Base-by-base conservation (phyloP, 129 eudicot genomes). In the Apium graveolens region DNA sequence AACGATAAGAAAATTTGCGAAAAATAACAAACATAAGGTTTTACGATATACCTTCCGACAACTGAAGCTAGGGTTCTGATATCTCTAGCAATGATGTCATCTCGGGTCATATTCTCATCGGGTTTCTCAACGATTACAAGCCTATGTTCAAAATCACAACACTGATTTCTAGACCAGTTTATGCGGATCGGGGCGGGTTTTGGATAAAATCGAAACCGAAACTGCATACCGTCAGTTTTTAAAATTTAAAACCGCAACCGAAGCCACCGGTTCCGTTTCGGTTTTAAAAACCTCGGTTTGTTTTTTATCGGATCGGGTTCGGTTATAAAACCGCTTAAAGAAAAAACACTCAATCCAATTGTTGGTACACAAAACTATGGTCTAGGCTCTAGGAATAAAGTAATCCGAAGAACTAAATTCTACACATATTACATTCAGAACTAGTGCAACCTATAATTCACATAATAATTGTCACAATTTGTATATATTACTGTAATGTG, bases 91-190 rank as follows among this genome's bases (percentile, higher is more conserved):
- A 94, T 94, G 0, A 94, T 94, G 48, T 90, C 93, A 74, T 94
- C 97, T 78, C 98, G 85, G 3, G 98, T 88, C 0, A 88, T 84
- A 12, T 91, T 84, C 1, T 86, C 97, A 69, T 88, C 89, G 5
- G 98, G 98, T 71, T 83, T 84, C 78, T 94, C 96, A 75, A 90
- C 45, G 4, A 89, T 96, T 5, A 94, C 93, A 38, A 94, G 93
- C 98, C 98, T 91, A 78, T 94, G 98, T 77, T 94, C 97, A 34
- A 94, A 94, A 82, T 94, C 98, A 66, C 97, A 91, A 1, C 98
- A n/a, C n/a, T n/a, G n/a, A n/a, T n/a, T n/a, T n/a, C n/a, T n/a
- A n/a, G n/a, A n/a, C n/a, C n/a, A n/a, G n/a, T n/a, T n/a, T n/a
- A n/a, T n/a, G n/a, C n/a, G n/a, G n/a, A n/a, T n/a, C n/a, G n/a